These are phyloP conservation scores for Zizania latifolia DNA, from an alignment of 176 grass and related monocot species.

Conservation along the genomic window DNA sequence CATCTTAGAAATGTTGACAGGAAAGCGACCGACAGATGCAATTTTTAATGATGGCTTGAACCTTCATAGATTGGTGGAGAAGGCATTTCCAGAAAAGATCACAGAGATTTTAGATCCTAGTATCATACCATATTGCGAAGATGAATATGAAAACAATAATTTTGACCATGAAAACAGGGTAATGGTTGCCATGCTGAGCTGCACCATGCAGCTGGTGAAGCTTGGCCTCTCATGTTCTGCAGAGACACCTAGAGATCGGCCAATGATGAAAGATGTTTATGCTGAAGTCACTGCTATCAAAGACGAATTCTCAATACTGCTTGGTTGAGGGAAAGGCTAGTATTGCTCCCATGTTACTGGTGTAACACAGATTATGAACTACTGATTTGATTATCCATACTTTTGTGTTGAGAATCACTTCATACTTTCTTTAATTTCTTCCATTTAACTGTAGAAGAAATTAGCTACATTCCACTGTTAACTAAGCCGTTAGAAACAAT, in stretches of 20 bases:
- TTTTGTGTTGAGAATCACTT: too few species aligned
- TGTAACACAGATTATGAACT: background rate
- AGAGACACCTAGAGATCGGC: background rate
- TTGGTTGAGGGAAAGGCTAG: background rate
- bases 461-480: too few species aligned
- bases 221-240: background rate
- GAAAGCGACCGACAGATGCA: constrained; percentile 17
- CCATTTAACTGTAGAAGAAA: too few species aligned
- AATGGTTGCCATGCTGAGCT: background rate
- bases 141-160: too few species aligned
- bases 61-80: constrained; percentile 27
- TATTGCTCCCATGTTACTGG: background rate
- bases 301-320: background rate
- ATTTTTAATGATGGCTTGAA: constrained; percentile 30
- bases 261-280: background rate
- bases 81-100: background rate
- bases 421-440: too few species aligned
- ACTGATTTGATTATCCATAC: background rate
- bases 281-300: background rate
- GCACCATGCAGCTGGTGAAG: background rate
- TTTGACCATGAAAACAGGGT: background rate
- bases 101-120: background rate
- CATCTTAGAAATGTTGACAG: constrained; percentile 27
- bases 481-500: too few species aligned
- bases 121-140: background rate